Conservation (phyloP, 768 basidiomycete species). For the Hygrophoropsis aurantiaca region DNA sequence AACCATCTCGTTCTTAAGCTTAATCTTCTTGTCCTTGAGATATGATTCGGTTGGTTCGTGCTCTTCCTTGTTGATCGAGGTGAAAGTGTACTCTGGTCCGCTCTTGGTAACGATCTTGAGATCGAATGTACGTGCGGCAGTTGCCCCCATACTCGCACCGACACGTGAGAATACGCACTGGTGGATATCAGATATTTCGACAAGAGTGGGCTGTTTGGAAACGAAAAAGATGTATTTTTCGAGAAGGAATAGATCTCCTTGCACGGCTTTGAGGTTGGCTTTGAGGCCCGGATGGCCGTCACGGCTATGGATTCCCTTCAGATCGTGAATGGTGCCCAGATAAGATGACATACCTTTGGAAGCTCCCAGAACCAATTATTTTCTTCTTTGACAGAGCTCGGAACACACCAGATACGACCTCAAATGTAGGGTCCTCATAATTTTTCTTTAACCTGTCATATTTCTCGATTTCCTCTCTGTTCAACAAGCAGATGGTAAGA, state of each 20-base stretch:
- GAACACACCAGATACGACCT: slow-evolving; percentile 93
- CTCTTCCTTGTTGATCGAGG: slow-evolving; percentile 95
- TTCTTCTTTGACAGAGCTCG: slow-evolving; percentile 89
- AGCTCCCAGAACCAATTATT: slow-evolving; percentile 82
- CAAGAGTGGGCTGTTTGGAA: slow-evolving; percentile 89
- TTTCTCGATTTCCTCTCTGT: slow-evolving; percentile 72
- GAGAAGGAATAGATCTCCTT: slow-evolving; percentile 96
- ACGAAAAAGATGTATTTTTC: slow-evolving; percentile 99
- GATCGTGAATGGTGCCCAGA: too few relatives aligned
- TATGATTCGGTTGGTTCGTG: slow-evolving; percentile 83
- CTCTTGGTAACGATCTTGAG: slow-evolving; percentile 84
- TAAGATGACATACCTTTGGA: slow-evolving; percentile 63
- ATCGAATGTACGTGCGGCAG: slow-evolving; percentile 91
- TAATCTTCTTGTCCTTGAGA: slow-evolving; percentile 87
- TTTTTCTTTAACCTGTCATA: slow-evolving; percentile 87
- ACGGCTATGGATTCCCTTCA: slow-evolving; percentile 47
- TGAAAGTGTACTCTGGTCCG: slow-evolving; percentile 86
- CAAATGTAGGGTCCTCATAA: slow-evolving; percentile 94
- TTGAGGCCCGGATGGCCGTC: slow-evolving; percentile 94
- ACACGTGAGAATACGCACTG: slow-evolving; percentile 93
- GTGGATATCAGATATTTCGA: slow-evolving; percentile 88
- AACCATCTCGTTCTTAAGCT: slow-evolving; percentile 94
- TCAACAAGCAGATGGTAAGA: not conserved
- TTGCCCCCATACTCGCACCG: slow-evolving; percentile 77
- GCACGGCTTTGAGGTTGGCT: slow-evolving; percentile 94